Conservation (phyloP, 2,329 filamentous ascomycete species). For the Pseudogymnoascus pannorum region DNA sequence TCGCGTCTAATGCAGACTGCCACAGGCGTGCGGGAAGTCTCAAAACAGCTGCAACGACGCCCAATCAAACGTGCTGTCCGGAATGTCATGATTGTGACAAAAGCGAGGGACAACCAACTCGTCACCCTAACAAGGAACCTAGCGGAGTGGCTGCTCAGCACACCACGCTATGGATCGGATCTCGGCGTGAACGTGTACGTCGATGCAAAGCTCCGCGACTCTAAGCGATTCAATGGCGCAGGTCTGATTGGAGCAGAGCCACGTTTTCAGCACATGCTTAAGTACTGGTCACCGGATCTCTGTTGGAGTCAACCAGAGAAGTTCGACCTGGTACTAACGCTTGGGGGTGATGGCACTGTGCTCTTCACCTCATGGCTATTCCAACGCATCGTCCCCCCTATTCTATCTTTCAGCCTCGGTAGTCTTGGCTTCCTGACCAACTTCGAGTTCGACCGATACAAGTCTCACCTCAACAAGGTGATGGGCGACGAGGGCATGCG, state of each 20-base stretch:
- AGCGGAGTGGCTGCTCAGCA: conserved; percentile 78
- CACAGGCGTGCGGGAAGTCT: conserved; percentile 89
- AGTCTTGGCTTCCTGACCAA: conserved; percentile 84
- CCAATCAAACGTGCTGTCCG: conserved; percentile 87
- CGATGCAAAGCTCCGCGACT: conserved; percentile 86
- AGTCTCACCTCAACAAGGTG: conserved; percentile 74
- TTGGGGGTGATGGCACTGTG: conserved; percentile 81
- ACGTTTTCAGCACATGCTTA: conserved; percentile 74
- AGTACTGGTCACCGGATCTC: conserved; percentile 93
- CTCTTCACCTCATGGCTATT: conserved; percentile 90
- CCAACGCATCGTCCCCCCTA: conserved; percentile 78
- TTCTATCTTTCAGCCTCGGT: conserved; percentile 76
- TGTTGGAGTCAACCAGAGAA: conserved; percentile 92
- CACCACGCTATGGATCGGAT: conserved; percentile 81
- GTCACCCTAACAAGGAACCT: conserved; percentile 85
- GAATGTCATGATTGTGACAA: conserved; percentile 98
- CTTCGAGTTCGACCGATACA: conserved; percentile 83
- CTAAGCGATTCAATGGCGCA: conserved; percentile 76
- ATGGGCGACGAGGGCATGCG: conserved; percentile 96
- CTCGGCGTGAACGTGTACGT: conserved; percentile 96
- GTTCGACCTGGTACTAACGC: conserved; percentile 87
- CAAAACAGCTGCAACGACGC: conserved; percentile 84
- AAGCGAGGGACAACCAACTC: conserved; percentile 89
- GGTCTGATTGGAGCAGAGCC: conserved; percentile 66
- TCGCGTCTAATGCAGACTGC: conserved; percentile 92